phyloP scores from a whole-genome alignment of 176 grass and related monocot genomes.

The Themeda triandra region DNA sequence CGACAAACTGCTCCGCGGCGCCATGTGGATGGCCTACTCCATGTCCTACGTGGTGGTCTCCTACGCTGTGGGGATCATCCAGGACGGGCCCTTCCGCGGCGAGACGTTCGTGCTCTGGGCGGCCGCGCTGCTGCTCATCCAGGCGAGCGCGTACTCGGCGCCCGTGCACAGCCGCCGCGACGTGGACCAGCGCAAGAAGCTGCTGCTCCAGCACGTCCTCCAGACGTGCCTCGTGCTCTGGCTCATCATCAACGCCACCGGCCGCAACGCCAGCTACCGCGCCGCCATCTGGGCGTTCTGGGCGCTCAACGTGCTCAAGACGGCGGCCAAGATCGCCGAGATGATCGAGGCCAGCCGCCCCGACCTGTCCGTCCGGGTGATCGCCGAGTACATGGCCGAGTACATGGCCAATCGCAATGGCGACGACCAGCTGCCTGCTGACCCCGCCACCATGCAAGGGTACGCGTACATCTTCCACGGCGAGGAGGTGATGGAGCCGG shows the following conservation, averaged over 20 bases:
- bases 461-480: constrained; percentile 61
- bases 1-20: constrained; percentile 43
- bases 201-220: constrained; percentile 55
- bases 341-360: constrained; percentile 40
- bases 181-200: constrained; percentile 51
- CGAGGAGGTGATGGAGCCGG: constrained; percentile 30
- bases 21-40: constrained; percentile 56
- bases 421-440: background rate
- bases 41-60: constrained; percentile 55
- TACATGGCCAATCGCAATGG: background rate
- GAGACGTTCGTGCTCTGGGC: constrained; percentile 63
- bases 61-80: constrained; percentile 56
- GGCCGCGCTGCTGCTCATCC: constrained; percentile 43
- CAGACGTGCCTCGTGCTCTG: constrained; percentile 43
- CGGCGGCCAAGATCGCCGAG: constrained; percentile 40
- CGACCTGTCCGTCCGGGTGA: constrained; percentile 40
- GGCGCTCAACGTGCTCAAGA: constrained; percentile 54
- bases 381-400: constrained; percentile 60
- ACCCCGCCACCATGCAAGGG: constrained; percentile 31
- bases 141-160: constrained; percentile 36
- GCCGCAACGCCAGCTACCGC: constrained; percentile 41
- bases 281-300: constrained; percentile 42
- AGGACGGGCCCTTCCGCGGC: constrained; percentile 48
- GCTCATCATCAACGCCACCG: constrained; percentile 34
- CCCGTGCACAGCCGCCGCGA: constrained; percentile 51